Evolutionary conservation across 2,329 filamentous ascomycete species (phyloP).

Genomic region (Cadophora gregata): DNA sequence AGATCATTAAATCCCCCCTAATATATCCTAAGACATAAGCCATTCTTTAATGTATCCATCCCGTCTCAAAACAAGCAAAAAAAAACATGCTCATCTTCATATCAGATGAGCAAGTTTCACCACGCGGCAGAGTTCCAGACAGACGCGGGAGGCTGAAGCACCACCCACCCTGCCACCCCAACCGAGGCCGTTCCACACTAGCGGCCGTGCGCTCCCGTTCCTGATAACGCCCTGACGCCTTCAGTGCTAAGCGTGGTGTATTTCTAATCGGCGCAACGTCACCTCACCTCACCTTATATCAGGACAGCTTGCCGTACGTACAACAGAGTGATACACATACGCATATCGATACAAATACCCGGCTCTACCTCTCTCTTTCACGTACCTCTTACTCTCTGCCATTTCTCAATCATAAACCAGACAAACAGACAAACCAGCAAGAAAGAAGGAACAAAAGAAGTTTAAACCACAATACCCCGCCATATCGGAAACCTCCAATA

Average conservation of each 20-base stretch:
- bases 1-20: neutral
- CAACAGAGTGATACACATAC: too few species aligned
- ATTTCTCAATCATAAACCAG: too few species aligned
- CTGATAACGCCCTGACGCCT: conserved; percentile 15
- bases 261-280: conserved; percentile 12
- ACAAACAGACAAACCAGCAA: too few species aligned
- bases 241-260: too few species aligned
- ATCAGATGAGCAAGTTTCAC: conserved; percentile 15
- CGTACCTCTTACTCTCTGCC: too few species aligned
- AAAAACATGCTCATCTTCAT: neutral
- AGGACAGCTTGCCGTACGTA: neutral
- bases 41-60: too few species aligned
- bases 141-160: neutral
- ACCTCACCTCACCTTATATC: too few species aligned
- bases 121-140: neutral
- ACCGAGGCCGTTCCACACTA: conserved; percentile 1
- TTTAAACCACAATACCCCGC: too few species aligned
- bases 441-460: too few species aligned
- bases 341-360: too few species aligned
- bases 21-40: neutral
- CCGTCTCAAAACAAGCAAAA: neutral
- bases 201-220: conserved; percentile 14
- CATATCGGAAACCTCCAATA: too few species aligned
- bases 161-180: neutral
- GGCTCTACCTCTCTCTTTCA: too few species aligned